These are phyloP conservation scores for Xylaria multiplex DNA, from an alignment of 2,329 filamentous ascomycete species.

Conservation along the genomic window DNA sequence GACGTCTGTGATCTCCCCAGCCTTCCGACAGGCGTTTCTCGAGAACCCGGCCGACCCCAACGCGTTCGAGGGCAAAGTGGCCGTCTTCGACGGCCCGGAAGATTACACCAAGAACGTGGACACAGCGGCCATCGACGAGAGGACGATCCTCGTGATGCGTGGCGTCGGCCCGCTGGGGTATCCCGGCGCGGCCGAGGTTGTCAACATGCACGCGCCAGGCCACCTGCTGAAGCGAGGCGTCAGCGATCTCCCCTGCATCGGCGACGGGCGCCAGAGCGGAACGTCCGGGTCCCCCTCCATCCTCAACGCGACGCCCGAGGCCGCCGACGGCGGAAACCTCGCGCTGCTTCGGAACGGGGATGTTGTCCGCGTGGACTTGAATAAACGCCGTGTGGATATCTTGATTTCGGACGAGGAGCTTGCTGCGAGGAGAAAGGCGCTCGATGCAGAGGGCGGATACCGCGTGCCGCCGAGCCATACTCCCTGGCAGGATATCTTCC, in stretches of 20 bases:
- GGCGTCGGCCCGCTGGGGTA: conserved; percentile 61
- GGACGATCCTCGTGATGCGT: conserved; percentile 60
- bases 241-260: conserved; percentile 60
- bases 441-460: conserved; percentile 54
- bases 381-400: conserved; percentile 59
- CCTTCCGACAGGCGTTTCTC: conserved; percentile 58
- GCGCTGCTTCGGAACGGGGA: conserved; percentile 62
- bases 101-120: conserved; percentile 59
- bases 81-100: conserved; percentile 62
- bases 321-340: conserved; percentile 63
- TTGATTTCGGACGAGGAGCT: conserved; percentile 57
- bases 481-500: conserved; percentile 62
- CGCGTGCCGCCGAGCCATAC: conserved; percentile 55
- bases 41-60: conserved; percentile 57
- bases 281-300: conserved; percentile 66
- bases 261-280: conserved; percentile 65
- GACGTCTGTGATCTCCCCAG: conserved; percentile 59
- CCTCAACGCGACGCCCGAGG: conserved; percentile 65
- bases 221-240: conserved; percentile 58
- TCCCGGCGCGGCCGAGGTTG: conserved; percentile 61
- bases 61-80: conserved; percentile 58
- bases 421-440: conserved; percentile 50
- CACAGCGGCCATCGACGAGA: conserved; percentile 53
- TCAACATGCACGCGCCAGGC: conserved; percentile 62
- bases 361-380: conserved; percentile 60